Conservation (phyloP, 345 rosid genomes). For the Gossypium rotundifolium region DNA sequence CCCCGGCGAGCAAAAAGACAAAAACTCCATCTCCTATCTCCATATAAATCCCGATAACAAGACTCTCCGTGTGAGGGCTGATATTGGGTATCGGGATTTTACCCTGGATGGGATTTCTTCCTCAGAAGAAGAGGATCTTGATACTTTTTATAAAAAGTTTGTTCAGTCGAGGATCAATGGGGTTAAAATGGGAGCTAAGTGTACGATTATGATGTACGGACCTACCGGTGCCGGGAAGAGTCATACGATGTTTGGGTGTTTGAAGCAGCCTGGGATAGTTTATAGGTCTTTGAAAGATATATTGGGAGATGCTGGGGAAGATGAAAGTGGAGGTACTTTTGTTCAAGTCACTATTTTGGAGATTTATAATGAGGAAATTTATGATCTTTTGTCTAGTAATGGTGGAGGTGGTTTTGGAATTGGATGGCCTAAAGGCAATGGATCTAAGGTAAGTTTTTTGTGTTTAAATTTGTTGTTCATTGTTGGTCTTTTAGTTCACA, state of each 20-base stretch:
- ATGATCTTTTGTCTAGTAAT: slow-evolving; percentile 71
- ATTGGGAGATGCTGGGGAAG: slow-evolving; percentile 51
- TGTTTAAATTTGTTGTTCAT: not conserved
- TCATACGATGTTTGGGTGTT: slow-evolving; percentile 88
- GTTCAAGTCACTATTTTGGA: slow-evolving; percentile 91
- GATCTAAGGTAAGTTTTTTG: slow-evolving; percentile 45
- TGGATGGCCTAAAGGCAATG: slow-evolving; percentile 75
- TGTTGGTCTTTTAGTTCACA: not conserved
- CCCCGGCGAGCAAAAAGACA: slow-evolving; percentile 59
- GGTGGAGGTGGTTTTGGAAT: slow-evolving; percentile 59
- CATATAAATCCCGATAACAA: slow-evolving; percentile 52
- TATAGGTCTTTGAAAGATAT: slow-evolving; percentile 60
- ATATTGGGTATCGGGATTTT: slow-evolving; percentile 84
- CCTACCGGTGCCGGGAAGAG: slow-evolving; percentile 97
- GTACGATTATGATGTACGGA: slow-evolving; percentile 95
- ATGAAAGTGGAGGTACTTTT: slow-evolving; percentile 39
- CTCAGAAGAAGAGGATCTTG: slow-evolving; percentile 72
- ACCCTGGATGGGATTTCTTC: slow-evolving; percentile 79
- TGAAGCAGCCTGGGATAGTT: slow-evolving; percentile 85
- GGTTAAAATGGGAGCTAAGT: slow-evolving; percentile 69
- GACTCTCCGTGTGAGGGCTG: slow-evolving; percentile 67
- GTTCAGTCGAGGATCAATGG: slow-evolving; percentile 67
- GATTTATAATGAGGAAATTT: slow-evolving; percentile 90
- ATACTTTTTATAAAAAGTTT: slow-evolving; percentile 65
- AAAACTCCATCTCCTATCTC: slow-evolving; percentile 38